These are phyloP conservation scores for Dinochytrium kinnereticum DNA, from an alignment of 371 early-diverging fungal genomes.

Conservation along the genomic window DNA sequence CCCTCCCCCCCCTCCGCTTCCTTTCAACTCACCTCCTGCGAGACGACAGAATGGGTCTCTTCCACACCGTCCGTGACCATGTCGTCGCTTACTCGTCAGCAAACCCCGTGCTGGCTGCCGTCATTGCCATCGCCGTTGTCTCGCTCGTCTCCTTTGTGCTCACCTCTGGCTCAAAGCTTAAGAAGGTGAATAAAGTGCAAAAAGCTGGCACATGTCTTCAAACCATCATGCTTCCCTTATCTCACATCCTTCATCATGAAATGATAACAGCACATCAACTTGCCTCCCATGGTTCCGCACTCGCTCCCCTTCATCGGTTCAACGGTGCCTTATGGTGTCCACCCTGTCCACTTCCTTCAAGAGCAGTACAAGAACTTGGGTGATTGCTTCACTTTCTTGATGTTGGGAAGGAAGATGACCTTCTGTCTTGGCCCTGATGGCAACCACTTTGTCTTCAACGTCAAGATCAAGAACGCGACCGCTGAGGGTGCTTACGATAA, in stretches of 20 bases:
- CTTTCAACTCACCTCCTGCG: background rate
- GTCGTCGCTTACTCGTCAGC: constrained; percentile 15
- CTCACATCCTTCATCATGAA: background rate
- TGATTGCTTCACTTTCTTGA: constrained; percentile 89
- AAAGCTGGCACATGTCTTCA: background rate
- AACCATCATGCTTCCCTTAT: background rate
- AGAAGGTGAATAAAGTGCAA: background rate
- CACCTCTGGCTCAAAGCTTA: constrained; percentile 9
- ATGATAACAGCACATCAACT: constrained; percentile 7
- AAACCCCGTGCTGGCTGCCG: constrained; percentile 33
- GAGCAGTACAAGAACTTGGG: constrained; percentile 77
- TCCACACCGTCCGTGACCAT: constrained; percentile 21
- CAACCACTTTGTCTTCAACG: constrained; percentile 95
- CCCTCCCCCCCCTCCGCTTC: background rate
- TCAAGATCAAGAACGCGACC: constrained; percentile 82
- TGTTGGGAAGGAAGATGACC: constrained; percentile 92
- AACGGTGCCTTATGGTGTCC: constrained; percentile 84
- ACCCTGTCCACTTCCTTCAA: constrained; percentile 86
- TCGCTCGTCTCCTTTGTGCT: constrained; percentile 25
- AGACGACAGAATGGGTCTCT: constrained; percentile 28
- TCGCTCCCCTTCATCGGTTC: constrained; percentile 91
- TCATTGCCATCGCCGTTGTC: constrained; percentile 27
- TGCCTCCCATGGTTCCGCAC: constrained; percentile 85
- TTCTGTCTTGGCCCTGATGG: constrained; percentile 90
- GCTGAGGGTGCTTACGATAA: constrained; percentile 94